Percentiles rank a stretch among this genome's conserved stretches.
Evolutionary conservation across 73 alveolate genomes (phyloP).

Genomic region (Symbiodinium pilosum): DNA sequence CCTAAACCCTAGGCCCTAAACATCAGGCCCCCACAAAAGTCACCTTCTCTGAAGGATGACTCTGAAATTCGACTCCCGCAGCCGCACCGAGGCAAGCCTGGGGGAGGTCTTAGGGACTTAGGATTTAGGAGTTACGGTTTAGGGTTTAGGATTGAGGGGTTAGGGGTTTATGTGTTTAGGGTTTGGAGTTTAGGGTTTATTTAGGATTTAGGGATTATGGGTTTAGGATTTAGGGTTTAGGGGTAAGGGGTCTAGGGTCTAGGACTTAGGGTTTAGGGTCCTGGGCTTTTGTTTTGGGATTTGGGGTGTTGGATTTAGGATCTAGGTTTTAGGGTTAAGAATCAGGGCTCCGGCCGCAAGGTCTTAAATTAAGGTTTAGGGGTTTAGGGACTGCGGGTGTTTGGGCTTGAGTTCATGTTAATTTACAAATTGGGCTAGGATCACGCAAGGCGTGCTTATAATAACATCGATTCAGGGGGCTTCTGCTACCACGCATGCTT

Average conservation of each 20-base stretch:
- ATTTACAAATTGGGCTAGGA: no score
- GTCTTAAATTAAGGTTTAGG: background rate
- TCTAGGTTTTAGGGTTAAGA: background rate
- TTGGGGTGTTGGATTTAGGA: no score
- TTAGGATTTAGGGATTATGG: no score
- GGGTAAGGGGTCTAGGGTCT: no score
- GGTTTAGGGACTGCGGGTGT: background rate
- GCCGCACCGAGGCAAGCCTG: constrained; percentile 14
- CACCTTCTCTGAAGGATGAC: background rate
- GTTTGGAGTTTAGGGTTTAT: no score
- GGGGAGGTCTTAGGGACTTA: background rate
- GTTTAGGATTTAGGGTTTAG: no score
- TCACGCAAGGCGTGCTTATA: no score
- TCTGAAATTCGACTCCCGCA: background rate
- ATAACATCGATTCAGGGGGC: no score
- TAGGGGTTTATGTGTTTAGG: background rate
- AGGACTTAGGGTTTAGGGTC: no score
- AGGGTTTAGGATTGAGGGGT: background rate
- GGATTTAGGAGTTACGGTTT: background rate
- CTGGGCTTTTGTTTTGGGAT: no score
- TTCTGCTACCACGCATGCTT: no score
- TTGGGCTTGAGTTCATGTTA: no score
- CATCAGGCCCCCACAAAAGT: background rate
- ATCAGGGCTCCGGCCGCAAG: background rate
- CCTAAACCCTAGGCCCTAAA: background rate